Percentiles rank a stretch among this genome's conserved stretches.
phyloP scores from a whole-genome alignment of 2,329 filamentous ascomycete genomes.

The Fusarium concolor region DNA sequence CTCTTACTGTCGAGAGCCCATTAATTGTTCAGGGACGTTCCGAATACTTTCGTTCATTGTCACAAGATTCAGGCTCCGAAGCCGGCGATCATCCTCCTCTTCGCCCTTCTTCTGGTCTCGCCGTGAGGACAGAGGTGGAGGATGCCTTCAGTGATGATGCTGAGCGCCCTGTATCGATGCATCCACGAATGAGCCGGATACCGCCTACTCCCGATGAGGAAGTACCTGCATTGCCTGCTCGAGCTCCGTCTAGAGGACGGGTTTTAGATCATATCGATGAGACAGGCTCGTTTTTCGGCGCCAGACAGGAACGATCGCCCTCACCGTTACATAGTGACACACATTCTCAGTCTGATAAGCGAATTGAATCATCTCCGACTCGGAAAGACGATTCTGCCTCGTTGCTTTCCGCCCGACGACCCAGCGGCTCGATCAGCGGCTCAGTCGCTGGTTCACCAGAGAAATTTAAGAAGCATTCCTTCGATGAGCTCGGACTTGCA shows the following conservation, averaged over 20 bases:
- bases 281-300: slow-evolving; percentile 61
- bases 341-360: slow-evolving; percentile 47
- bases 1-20: slow-evolving; percentile 84
- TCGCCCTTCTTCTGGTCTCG: slow-evolving; percentile 51
- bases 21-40: slow-evolving; percentile 79
- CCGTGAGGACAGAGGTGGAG: slow-evolving; percentile 67
- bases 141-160: slow-evolving; percentile 60
- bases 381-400: slow-evolving; percentile 52
- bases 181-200: slow-evolving; percentile 77
- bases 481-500: slow-evolving; percentile 63
- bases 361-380: slow-evolving; percentile 46
- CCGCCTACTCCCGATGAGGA: slow-evolving; percentile 62
- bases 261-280: slow-evolving; percentile 54
- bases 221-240: slow-evolving; percentile 59
- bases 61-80: slow-evolving; percentile 69
- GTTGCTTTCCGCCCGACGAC: slow-evolving; percentile 51
- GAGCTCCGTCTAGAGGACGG: slow-evolving; percentile 57
- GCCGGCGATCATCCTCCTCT: slow-evolving; percentile 48
- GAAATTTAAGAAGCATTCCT: slow-evolving; percentile 58
- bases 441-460: slow-evolving; percentile 58
- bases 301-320: slow-evolving; percentile 69
- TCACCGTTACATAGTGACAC: slow-evolving; percentile 60
- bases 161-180: slow-evolving; percentile 77
- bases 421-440: slow-evolving; percentile 39
- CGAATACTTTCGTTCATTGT: slow-evolving; percentile 83